Evolutionary conservation across 2,329 filamentous ascomycete species (phyloP), one percentile per base, ranked within the genome.

Genomic region (Aspergillus ochraceoroseus): DNA sequence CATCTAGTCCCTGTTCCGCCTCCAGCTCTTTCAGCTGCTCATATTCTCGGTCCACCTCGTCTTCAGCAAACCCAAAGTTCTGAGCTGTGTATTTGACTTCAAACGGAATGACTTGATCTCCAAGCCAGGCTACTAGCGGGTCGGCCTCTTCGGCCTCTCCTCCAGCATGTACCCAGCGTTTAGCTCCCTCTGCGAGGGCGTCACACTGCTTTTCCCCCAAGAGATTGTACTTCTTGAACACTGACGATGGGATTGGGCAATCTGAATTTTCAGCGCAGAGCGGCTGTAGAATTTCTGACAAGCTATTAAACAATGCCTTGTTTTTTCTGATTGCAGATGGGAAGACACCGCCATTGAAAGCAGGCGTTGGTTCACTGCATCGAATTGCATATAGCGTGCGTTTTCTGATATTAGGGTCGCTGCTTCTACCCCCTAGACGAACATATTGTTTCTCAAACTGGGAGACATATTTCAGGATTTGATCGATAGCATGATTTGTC

Each of bases 401-500:
- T 37, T 76, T 70, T 45, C 79, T 79, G 49, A 94, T 81, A 0
- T 74, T 72, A 0, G 70, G 64, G 44, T 85, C 82, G 36, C 78
- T 75, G 12, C 83, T 85, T 19, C 84, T 76, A 2, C 82, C 80
- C 28, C 87, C 87, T 7, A 86, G 64, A 6, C 82, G 75, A 33
- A 83, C 66, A 42, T 88, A 80, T 1, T 77, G 73, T 0, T 66
- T 61, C 51, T 83, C 80, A 50, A 83, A 83, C 4, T 67, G 57
- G 1, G 79, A 70, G 11, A 87, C 71, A 39, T 82, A 77, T 1
- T 68, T 66, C 0, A 95, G 69, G 0, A 95, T 70, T 57, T 95
- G 88, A 52, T 95, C 88, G 0, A 95, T 68, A 0, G 88, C 88
- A 62, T 95, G 87, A 44, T 95, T 95, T 0, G 88, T 95, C 54